phyloP scores from a whole-genome alignment of 2,329 filamentous ascomycete species.

The Botrytis medusae region DNA sequence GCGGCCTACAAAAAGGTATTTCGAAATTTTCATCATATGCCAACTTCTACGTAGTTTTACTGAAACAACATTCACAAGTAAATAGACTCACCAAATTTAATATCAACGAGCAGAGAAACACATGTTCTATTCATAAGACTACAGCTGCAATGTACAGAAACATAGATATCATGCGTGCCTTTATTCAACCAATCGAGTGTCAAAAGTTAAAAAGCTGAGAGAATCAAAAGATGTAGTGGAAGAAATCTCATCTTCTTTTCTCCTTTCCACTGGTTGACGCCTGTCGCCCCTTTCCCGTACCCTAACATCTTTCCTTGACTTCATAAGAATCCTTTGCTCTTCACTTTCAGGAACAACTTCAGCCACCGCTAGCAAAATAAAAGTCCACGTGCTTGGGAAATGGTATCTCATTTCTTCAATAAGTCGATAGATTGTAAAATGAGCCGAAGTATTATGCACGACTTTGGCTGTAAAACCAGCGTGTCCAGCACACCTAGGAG shows the following conservation, averaged over 20 bases:
- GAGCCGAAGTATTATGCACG: constrained; percentile 20
- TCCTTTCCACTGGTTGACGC: constrained; percentile 5
- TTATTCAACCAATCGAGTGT: constrained; percentile 26
- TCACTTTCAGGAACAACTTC: constrained; percentile 16
- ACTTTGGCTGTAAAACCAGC: constrained; percentile 21
- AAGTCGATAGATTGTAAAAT: constrained; percentile 16
- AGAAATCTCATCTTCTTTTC: constrained; percentile 5
- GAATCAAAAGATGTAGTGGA: constrained; percentile 14
- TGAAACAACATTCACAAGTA: neutral
- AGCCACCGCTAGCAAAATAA: constrained; percentile 4
- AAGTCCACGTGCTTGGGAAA: constrained; percentile 15
- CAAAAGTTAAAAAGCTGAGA: constrained; percentile 18
- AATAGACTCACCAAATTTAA: neutral
- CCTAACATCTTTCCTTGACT: constrained; percentile 6
- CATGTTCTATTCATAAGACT: constrained; percentile 37
- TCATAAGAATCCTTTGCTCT: constrained; percentile 10
- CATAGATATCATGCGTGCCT: constrained; percentile 22
- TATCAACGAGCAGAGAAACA: constrained; percentile 16
- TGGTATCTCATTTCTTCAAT: constrained; percentile 16
- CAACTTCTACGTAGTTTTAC: neutral
- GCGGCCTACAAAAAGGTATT: neutral
- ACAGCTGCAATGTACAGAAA: constrained; percentile 37
- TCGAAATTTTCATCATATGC: neutral
- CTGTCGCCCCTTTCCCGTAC: constrained; percentile 9
- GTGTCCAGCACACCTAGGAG: constrained; percentile 22